Evolutionary conservation across 1,284 basidiomycete species (phyloP), one percentile per base, ranked within the genome.

Genomic region (Ustilago shanxiensis): DNA sequence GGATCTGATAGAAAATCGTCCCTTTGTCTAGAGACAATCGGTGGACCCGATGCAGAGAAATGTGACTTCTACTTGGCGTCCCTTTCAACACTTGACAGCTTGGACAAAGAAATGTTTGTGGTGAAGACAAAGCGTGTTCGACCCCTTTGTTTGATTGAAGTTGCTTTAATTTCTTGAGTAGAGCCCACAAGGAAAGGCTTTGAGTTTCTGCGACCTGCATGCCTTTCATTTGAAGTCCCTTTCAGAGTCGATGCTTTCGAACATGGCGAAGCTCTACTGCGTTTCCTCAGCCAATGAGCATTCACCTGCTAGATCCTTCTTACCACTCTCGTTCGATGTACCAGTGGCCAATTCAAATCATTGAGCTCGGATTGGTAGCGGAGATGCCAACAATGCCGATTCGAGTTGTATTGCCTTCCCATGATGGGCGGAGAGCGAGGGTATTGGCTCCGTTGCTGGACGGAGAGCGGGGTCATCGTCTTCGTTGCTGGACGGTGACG

Each of bases 121-220:
- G 37, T 16, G 37, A 41, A 41, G 37, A 41, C 37, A 41, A 41
- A 41, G 37, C 37, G 37, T 44, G 41, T 44, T 44, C 41, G 41
- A 7, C 16, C n/a, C 18, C 7, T 20, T n/a, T n/a, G n/a, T n/a
- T n/a, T n/a, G n/a, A n/a, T n/a, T n/a, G n/a, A n/a, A n/a, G n/a
- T n/a, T n/a, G n/a, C n/a, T n/a, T n/a, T n/a, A n/a, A n/a, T n/a
- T n/a, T n/a, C n/a, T n/a, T n/a, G n/a, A n/a, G n/a, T n/a, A n/a
- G n/a, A n/a, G 9, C 18, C 41, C 41, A 44, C 41, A 44, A 20
- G 41, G 41, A 44, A 50, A 29, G 26, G n/a, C 24, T 44, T 44
- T 47, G 7, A 50, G 14, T 28, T n/a, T n/a, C 20, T 22, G 45
- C 20, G n/a, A 20, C 18, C 41, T 26, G 10, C 24, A 13, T 29